These are phyloP conservation scores for Beauveria scarabaeidicola DNA, from an alignment of 2,329 filamentous ascomycete genomes.

Conservation along the genomic window DNA sequence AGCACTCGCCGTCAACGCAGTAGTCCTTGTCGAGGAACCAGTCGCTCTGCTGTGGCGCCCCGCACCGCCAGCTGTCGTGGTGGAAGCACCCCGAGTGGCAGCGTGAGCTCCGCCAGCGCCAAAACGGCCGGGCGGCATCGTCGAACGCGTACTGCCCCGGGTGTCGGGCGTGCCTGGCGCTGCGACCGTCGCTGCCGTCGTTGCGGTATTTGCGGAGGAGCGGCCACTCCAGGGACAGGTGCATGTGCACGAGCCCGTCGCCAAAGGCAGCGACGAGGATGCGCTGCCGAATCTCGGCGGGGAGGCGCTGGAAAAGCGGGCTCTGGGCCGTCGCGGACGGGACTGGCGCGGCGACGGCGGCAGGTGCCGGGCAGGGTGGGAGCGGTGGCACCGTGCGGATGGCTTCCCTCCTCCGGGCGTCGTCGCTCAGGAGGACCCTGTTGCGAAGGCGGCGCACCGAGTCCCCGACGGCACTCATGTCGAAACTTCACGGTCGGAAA, in stretches of 20 bases:
- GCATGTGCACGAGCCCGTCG: neutral
- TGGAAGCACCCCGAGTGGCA: neutral
- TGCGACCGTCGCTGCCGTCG: neutral
- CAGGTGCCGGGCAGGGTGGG: neutral
- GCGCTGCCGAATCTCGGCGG: neutral
- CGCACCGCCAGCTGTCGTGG: neutral
- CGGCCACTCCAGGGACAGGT: neutral
- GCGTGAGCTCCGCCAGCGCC: conserved; percentile 2
- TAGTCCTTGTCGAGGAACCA: neutral
- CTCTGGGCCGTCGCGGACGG: neutral
- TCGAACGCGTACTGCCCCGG: neutral
- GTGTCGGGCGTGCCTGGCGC: neutral
- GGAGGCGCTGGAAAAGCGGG: neutral
- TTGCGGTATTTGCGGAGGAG: neutral
- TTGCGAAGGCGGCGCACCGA: neutral
- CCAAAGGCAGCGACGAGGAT: conserved; percentile 1
- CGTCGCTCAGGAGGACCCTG: neutral
- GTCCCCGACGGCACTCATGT: neutral
- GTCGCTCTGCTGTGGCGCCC: neutral
- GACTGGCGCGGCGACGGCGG: neutral
- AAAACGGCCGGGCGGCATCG: neutral
- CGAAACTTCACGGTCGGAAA: neutral
- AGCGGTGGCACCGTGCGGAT: neutral
- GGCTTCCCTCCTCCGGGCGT: neutral
- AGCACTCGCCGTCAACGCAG: neutral